Evolutionary conservation across 129 eudicot genomes (phyloP).

Genomic region (Artemisia tridentata): DNA sequence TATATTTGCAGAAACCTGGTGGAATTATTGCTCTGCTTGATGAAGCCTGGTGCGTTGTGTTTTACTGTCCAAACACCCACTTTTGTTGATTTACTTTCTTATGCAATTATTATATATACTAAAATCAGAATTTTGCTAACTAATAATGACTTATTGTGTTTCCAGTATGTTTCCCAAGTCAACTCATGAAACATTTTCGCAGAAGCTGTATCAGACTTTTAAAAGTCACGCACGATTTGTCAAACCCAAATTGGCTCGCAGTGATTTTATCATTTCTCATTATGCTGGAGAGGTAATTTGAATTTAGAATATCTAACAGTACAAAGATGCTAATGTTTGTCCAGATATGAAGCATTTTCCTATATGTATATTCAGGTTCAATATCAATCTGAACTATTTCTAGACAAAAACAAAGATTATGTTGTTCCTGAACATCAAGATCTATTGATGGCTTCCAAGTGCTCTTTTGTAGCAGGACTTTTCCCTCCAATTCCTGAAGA

Average conservation of each 20-base stretch:
- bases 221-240: constrained; percentile 72
- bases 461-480: constrained; percentile 84
- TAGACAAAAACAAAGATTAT: constrained; percentile 97
- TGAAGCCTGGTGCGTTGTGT: constrained; percentile 82
- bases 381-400: constrained; percentile 83
- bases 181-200: constrained; percentile 93
- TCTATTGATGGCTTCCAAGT: constrained; percentile 80
- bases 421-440: constrained; percentile 99
- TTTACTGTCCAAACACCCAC: constrained; percentile 5
- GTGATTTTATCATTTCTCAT: constrained; percentile 88
- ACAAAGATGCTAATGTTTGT: constrained; percentile 18
- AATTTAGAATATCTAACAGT: constrained; percentile 6
- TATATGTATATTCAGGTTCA: constrained; percentile 57
- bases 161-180: constrained; percentile 99
- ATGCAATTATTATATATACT: constrained; percentile 1
- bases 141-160: constrained; percentile 25
- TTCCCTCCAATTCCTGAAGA: constrained; percentile 88
- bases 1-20: constrained; percentile 88
- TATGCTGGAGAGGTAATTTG: constrained; percentile 92
- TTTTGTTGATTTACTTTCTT: constrained; percentile 17
- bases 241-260: constrained; percentile 92
- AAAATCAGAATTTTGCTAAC: constrained; percentile 15
- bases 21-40: constrained; percentile 96
- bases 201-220: constrained; percentile 94
- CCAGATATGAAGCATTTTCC: constrained; percentile 21